phyloP scores from a whole-genome alignment of 495 filamentous ascomycete genomes.

The Penicillium canariense region DNA sequence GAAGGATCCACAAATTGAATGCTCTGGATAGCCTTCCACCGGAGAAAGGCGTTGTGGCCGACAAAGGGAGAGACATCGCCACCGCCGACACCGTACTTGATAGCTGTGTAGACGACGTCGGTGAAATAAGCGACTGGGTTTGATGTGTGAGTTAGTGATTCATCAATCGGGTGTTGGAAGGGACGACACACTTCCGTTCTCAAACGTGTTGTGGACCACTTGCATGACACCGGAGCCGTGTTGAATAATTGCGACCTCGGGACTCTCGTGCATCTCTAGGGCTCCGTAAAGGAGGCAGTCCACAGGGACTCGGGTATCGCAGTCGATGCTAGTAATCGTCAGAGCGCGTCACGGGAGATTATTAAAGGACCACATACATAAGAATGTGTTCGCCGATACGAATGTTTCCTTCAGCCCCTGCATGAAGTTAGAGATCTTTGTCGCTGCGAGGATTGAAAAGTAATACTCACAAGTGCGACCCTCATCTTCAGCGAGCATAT shows the following conservation, averaged over 20 bases:
- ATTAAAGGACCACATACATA: constrained; percentile 55
- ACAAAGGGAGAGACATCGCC: constrained; percentile 54
- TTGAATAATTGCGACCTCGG: constrained; percentile 46
- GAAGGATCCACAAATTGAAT: constrained; percentile 19
- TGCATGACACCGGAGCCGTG: constrained; percentile 49
- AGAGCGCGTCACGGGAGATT: not conserved
- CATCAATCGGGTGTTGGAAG: not conserved
- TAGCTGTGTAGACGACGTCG: constrained; percentile 41
- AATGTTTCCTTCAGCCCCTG: constrained; percentile 78
- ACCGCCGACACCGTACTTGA: constrained; percentile 36
- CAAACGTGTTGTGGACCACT: constrained; percentile 43
- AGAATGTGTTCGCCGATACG: constrained; percentile 78
- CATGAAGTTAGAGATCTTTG: constrained; percentile 40
- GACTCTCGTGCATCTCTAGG: constrained; percentile 46
- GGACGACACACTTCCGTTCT: constrained; percentile 27
- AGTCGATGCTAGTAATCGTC: constrained; percentile 24
- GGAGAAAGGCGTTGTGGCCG: constrained; percentile 76
- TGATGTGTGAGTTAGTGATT: not conserved
- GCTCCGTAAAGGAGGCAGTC: constrained; percentile 49
- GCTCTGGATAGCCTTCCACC: constrained; percentile 74
- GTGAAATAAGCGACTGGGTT: constrained; percentile 43
- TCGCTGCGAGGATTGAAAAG: not conserved
- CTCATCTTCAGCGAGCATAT: constrained; percentile 31
- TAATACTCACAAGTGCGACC: constrained; percentile 6
- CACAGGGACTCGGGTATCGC: constrained; percentile 23